A percentile compares a stretch with the other conserved stretches of the same genome.
phyloP scores from a whole-genome alignment of 768 basidiomycete species.

The Termitomyces sp. region DNA sequence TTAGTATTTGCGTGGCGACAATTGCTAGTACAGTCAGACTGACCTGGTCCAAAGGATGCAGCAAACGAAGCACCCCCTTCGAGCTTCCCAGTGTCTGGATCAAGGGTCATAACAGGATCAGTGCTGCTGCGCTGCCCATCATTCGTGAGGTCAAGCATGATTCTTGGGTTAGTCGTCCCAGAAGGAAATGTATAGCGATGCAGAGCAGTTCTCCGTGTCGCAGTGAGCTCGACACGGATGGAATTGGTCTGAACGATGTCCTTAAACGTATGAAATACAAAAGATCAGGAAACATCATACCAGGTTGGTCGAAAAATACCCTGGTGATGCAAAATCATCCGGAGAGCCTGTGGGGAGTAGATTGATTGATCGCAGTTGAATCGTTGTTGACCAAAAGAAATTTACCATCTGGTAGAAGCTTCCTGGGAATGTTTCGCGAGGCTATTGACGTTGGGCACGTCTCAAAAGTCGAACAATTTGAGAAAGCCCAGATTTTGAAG shows the following conservation, averaged over 20 bases:
- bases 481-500: slow-evolving; percentile 60
- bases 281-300: slow-evolving; percentile 24
- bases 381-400: neutral
- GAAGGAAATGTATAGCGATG: slow-evolving; percentile 59
- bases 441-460: slow-evolving; percentile 49
- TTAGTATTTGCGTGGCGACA: neutral
- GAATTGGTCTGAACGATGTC: slow-evolving; percentile 41
- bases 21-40: neutral
- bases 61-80: slow-evolving; percentile 47
- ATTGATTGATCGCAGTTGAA: neutral
- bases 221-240: slow-evolving; percentile 58
- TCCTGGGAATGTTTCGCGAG: slow-evolving; percentile 45
- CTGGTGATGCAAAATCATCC: slow-evolving; percentile 62
- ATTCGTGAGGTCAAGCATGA: slow-evolving; percentile 61
- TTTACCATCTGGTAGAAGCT: slow-evolving; percentile 49
- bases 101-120: slow-evolving; percentile 45
- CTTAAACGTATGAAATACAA: neutral
- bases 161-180: slow-evolving; percentile 45
- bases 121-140: slow-evolving; percentile 56
- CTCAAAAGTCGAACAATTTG: slow-evolving; percentile 50
- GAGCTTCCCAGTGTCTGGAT: slow-evolving; percentile 50
- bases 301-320: slow-evolving; percentile 64
- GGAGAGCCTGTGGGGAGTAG: slow-evolving; percentile 39
- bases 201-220: slow-evolving; percentile 57
- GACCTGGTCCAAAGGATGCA: slow-evolving; percentile 56